Evolutionary conservation across 2,329 filamentous ascomycete species (phyloP).

Genomic region (Cytospora paraplurivora): DNA sequence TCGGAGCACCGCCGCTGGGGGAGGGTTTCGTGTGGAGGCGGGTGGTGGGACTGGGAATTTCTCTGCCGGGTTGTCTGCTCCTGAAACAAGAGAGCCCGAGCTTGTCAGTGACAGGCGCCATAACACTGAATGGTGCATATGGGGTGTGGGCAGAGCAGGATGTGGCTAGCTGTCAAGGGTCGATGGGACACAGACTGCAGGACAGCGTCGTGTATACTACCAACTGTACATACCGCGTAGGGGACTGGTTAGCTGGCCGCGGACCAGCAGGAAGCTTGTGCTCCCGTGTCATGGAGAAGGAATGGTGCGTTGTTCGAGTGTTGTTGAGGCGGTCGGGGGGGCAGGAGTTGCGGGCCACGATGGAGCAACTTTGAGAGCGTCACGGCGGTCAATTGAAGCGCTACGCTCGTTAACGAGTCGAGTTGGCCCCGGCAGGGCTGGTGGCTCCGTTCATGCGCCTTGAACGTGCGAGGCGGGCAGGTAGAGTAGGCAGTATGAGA

Average conservation of each 20-base stretch:
- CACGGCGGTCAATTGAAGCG: constrained; percentile 27
- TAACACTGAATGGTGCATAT: constrained; percentile 14
- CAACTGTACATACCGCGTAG: constrained; percentile 53
- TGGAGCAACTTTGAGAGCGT: constrained; percentile 13
- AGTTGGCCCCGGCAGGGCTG: constrained; percentile 18
- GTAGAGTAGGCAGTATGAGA: neutral
- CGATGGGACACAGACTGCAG: constrained; percentile 1
- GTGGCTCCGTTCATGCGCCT: constrained; percentile 13
- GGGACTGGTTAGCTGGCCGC: constrained; percentile 59
- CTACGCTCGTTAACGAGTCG: constrained; percentile 18
- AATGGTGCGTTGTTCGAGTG: constrained; percentile 25
- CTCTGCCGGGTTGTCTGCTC: constrained; percentile 38
- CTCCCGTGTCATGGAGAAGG: constrained; percentile 54
- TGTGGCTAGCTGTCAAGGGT: constrained; percentile 3
- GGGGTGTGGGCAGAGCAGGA: constrained; percentile 1
- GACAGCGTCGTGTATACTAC: neutral
- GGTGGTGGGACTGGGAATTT: constrained; percentile 38
- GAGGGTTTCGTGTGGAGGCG: constrained; percentile 37
- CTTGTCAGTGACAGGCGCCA: constrained; percentile 29
- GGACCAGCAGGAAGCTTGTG: constrained; percentile 60
- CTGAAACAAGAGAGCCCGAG: constrained; percentile 29
- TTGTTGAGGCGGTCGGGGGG: constrained; percentile 11
- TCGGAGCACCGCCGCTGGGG: constrained; percentile 48
- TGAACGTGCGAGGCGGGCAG: neutral
- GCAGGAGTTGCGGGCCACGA: constrained; percentile 14